These are phyloP conservation scores for Erucastrum elatum DNA, from an alignment of 345 rosid genomes.

Conservation along the genomic window DNA sequence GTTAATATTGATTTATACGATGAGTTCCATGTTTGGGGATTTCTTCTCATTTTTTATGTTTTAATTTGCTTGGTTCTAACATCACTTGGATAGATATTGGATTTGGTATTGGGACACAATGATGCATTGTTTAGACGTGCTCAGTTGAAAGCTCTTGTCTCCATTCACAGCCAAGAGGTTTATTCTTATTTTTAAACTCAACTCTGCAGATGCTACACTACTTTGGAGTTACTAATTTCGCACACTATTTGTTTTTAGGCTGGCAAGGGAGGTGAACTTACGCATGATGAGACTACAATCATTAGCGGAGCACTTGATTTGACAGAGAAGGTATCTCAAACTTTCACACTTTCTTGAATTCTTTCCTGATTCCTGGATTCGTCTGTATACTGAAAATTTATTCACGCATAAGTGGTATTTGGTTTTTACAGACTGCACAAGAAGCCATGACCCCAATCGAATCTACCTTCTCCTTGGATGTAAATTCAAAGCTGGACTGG, in stretches of 20 bases:
- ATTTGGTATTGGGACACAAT: slow-evolving; percentile 86
- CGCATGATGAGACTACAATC: slow-evolving; percentile 97
- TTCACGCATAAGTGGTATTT: slow-evolving; percentile 11
- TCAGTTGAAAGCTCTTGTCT: slow-evolving; percentile 92
- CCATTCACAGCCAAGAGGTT: slow-evolving; percentile 94
- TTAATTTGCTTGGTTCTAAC: no score
- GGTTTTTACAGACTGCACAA: slow-evolving; percentile 76
- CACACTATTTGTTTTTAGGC: slow-evolving; percentile 53
- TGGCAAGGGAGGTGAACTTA: slow-evolving; percentile 97
- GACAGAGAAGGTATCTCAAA: slow-evolving; percentile 72
- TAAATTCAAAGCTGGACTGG: slow-evolving; percentile 97
- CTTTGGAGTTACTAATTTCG: not conserved
- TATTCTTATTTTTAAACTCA: no score
- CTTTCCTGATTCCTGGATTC: no score
- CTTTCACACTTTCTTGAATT: not conserved
- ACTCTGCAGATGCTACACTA: no score
- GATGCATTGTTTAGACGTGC: slow-evolving; percentile 91
- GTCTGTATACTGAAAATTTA: not conserved
- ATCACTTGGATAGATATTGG: slow-evolving; percentile 76
- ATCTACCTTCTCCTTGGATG: slow-evolving; percentile 95
- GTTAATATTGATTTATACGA: no score
- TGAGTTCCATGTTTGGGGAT: no score
- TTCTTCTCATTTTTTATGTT: no score
- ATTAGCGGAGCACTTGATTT: slow-evolving; percentile 95
- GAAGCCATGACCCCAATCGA: slow-evolving; percentile 99